Evolutionary conservation across 352 stramenopile genomes (phyloP), one percentile per base, ranked within the genome.

Genomic region (Globisporangium viniferum): DNA sequence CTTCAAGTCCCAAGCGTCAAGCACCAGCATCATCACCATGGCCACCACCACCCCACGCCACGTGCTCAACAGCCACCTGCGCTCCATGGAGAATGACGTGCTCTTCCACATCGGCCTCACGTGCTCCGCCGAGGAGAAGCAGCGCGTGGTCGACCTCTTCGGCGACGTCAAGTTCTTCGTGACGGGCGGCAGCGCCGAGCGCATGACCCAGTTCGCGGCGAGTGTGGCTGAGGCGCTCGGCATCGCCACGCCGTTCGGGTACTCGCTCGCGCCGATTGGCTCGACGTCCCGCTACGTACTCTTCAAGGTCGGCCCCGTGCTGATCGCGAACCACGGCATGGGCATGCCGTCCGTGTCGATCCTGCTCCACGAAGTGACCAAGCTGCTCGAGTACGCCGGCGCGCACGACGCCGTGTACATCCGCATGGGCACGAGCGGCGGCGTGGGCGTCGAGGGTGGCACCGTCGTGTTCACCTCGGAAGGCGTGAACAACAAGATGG

Each of bases 391-490:
- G 53, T 89, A 93, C 69, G 87, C 87, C 12, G 81, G 80, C 14
- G 84, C 74, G 2, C 60, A 84, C 35, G 67, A 81, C 63, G 73
- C 73, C 27, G 78, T 79, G 15, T 91, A 93, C 76, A 90, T 93
- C 55, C 87, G 87, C 72, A 91, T 95, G 78, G 87, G 87, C 59
- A 94, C 87, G 66, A 92, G 81, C 65, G 87, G 87, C 39, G 87
- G 87, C 63, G 75, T 95, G 20, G 87, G 84, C 35, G 84, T 95
- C 55, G 82, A 90, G 48, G 77, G 80, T 1, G 87, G 87, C 62
- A 93, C 81, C n/a, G 81, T 95, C 66, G 84, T 95, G 41, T 79
- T 95, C 68, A 91, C 86, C 33, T 89, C 85, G 18, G 87, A 93
- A 67, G 87, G 77, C n/a, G 74, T 95, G 31, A 95, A 95, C 79